Percentiles rank a stretch among this genome's conserved stretches.
Conservation (phyloP, 2,329 filamentous ascomycete genomes). For the Cryphonectria naterciae region DNA sequence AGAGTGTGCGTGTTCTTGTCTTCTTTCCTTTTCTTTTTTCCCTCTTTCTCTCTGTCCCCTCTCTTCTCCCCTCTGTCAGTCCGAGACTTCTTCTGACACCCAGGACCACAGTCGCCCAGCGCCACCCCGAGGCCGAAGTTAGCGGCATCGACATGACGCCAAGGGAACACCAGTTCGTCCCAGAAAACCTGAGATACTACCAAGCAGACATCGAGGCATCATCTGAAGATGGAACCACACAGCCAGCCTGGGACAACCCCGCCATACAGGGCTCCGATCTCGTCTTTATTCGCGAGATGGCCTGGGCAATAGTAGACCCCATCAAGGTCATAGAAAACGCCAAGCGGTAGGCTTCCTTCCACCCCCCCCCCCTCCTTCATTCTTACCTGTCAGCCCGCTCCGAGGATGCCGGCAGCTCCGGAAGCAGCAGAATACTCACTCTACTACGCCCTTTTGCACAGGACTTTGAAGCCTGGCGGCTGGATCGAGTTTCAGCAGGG, state of each 20-base stretch:
- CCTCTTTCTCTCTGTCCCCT: slow-evolving; percentile 11
- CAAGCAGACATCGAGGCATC: slow-evolving; percentile 58
- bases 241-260: slow-evolving; percentile 8
- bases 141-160: slow-evolving; percentile 50
- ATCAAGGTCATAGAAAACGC: slow-evolving; percentile 7
- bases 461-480: slow-evolving; percentile 49
- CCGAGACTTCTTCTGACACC: neutral
- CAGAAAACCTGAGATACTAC: slow-evolving; percentile 59
- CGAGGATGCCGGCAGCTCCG: neutral
- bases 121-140: slow-evolving; percentile 49
- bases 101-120: slow-evolving; percentile 46
- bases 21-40: neutral
- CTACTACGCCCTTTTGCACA: slow-evolving; percentile 16
- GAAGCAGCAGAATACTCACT: neutral
- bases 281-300: slow-evolving; percentile 11
- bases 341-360: neutral
- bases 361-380: neutral
- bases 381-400: neutral
- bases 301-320: slow-evolving; percentile 5
- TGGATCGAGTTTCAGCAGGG: slow-evolving; percentile 56
- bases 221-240: neutral
- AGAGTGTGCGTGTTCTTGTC: slow-evolving; percentile 20
- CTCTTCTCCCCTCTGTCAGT: neutral
- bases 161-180: slow-evolving; percentile 52
- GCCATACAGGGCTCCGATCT: slow-evolving; percentile 9